Base-by-base conservation (phyloP, 164 flowering plant species). In the Chimonanthus salicifolius region DNA sequence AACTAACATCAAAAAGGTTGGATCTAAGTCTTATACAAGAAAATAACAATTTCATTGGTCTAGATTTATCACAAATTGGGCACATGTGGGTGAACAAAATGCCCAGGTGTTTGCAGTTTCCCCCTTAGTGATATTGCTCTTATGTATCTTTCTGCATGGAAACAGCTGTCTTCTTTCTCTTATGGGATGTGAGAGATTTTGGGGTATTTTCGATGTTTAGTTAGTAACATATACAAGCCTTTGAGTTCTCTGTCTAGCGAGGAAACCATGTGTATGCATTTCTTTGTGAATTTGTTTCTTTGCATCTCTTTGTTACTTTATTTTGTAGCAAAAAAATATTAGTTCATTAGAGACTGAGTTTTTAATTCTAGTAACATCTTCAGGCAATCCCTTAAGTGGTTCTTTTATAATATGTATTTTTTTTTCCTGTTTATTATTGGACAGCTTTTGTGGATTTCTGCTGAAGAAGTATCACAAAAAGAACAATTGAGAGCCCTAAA, bases 371-470 rank as follows among this genome's bases (percentile, higher is more conserved):
- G 60, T 54, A 54, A 9, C 16, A 10, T 54, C 16, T 54, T 54
- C 60, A 54, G 16, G 11, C n/a, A 54, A 54, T 54, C n/a, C 60
- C 16, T 4, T 13, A 54, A 11, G 13, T 54, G 60, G 60, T 54
- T 63, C 21, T 63, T 44, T 20, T 13, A 18, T 5, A 63, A 11
- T 20, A 10, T 63, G 44, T 20, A 10, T 21, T 5, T 7, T 68
- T n/a, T 64, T 50, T 80, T 43, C 20, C 44, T 33, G 33, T 33
- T 33, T 33, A 33, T 33, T 33, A 33, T 33, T 69, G 8, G 82
- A 80, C 94, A 92, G 99, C 94, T 79, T 92, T 94, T 85, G 92
- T 86, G 2, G 99, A 94, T 94, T 75, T 89, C 95, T 70, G 88
- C 94, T 1, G 97, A 94, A 74, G 97, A 94, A 71, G 76, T 83